Evolutionary conservation across 169 alveolate genomes (phyloP).

Genomic region (Miamiensis avidus): DNA sequence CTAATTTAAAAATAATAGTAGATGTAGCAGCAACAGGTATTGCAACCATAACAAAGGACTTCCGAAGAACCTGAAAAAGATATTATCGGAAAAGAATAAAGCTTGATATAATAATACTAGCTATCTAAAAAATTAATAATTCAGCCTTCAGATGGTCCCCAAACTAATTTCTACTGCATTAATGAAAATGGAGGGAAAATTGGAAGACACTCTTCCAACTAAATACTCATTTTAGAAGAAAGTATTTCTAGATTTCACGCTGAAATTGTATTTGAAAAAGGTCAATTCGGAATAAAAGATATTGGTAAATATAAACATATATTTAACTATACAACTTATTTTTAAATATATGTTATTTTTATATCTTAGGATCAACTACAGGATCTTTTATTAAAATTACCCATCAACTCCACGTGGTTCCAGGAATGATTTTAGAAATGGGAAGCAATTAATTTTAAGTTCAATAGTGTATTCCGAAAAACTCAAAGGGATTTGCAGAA

Average conservation of each 20-base stretch:
- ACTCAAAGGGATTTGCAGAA: background rate
- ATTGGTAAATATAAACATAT: background rate
- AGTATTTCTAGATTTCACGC: conserved; percentile 50
- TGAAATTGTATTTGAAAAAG: conserved; percentile 29
- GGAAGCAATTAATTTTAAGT: conserved; percentile 66
- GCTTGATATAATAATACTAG: conserved; percentile 1
- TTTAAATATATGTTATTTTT: too few relatives aligned
- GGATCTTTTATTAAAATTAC: conserved; percentile 69
- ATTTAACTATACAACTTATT: background rate
- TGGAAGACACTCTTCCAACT: conserved; percentile 45
- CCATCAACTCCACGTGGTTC: conserved; percentile 33
- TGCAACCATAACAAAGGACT: background rate
- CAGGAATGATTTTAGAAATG: conserved; percentile 70
- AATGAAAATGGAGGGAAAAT: conserved; percentile 49
- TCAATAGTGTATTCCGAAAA: conserved; percentile 1
- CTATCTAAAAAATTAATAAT: conserved; percentile 38
- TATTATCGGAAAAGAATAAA: conserved; percentile 8
- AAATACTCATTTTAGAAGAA: conserved; percentile 47
- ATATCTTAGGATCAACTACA: conserved; percentile 56
- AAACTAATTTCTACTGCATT: conserved; percentile 45
- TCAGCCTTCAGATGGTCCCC: conserved; percentile 41
- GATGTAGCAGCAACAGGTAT: conserved; percentile 7
- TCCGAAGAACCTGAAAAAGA: background rate
- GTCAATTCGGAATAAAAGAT: conserved; percentile 32
- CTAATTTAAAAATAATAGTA: background rate